Conservation (phyloP, 495 filamentous ascomycete genomes). For the Trichoderma reesei region DNA sequence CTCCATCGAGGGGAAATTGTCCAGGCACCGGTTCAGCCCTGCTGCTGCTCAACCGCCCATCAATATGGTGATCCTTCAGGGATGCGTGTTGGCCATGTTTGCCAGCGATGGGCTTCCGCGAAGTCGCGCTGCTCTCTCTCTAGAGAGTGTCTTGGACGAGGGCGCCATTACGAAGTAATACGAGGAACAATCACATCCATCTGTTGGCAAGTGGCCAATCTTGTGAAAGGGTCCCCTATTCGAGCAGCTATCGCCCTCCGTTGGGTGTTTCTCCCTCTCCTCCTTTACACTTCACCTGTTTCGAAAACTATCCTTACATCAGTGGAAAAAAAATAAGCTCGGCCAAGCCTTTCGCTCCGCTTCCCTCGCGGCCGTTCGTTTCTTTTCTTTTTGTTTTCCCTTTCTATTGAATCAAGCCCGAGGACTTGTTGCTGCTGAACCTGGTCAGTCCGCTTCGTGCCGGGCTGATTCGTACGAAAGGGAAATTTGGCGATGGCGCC, state of each 20-base stretch:
- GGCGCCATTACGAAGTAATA: too few relatives aligned
- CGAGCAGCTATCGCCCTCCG: not conserved
- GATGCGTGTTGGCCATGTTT: too few relatives aligned
- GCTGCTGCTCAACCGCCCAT: not conserved
- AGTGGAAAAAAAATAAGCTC: not conserved
- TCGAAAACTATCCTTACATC: not conserved
- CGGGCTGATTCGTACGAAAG: conserved; percentile 3
- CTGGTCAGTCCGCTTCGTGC: not conserved
- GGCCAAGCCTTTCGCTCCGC: not conserved
- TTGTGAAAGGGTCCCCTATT: not conserved
- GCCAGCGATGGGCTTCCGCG: not conserved
- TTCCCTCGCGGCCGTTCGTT: not conserved
- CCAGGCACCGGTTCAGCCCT: not conserved
- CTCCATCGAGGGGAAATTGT: not conserved
- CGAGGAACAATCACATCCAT: too few relatives aligned
- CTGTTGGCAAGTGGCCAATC: too few relatives aligned
- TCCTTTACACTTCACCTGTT: not conserved
- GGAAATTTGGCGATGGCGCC: conserved; percentile 8
- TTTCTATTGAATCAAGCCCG: too few relatives aligned
- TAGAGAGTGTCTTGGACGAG: not conserved
- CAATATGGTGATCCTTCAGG: too few relatives aligned
- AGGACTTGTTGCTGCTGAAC: not conserved
- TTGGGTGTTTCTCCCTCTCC: not conserved
- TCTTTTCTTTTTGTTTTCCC: too few relatives aligned
- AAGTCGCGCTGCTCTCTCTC: not conserved